phyloP scores from a whole-genome alignment of 805 yeast species.

The Debaryomyces castellii region DNA sequence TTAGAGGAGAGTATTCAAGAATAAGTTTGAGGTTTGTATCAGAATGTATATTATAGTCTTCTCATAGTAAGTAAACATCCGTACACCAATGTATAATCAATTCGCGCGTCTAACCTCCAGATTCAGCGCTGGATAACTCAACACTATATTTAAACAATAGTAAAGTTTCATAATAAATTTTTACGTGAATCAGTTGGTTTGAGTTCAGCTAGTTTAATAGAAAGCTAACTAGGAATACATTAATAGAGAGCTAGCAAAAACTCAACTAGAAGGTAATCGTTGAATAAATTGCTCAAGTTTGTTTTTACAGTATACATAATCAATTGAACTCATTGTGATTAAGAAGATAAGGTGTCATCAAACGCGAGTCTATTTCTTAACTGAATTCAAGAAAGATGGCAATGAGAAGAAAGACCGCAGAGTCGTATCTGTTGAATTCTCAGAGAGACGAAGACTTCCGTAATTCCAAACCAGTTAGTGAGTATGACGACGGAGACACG shows the following conservation, averaged over 20 bases:
- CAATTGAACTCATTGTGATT: background rate
- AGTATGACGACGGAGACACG: conserved; percentile 7
- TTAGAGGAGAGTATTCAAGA: conserved; percentile 35
- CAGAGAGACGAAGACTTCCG: conserved; percentile 25
- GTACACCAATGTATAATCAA: background rate
- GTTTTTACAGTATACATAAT: background rate
- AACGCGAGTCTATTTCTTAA: background rate
- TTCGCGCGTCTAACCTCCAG: conserved; percentile 1
- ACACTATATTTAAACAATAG: background rate
- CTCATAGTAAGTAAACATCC: conserved; percentile 1
- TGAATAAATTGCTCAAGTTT: background rate
- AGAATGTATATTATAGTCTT: background rate
- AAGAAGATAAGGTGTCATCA: background rate
- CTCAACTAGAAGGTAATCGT: background rate
- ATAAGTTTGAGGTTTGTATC: conserved; percentile 1
- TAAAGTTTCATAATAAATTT: background rate
- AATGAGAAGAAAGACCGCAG: conserved; percentile 25
- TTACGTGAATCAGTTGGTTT: background rate
- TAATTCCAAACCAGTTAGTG: conserved; percentile 27
- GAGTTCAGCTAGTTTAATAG: background rate
- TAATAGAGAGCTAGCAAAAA: background rate
- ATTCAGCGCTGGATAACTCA: background rate
- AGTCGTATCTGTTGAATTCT: conserved; percentile 13
- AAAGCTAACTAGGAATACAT: background rate
- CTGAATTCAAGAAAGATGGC: background rate